Evolutionary conservation across 345 rosid species (phyloP), one percentile per base, ranked within the genome.

Genomic region (Lagerstroemia speciosa): DNA sequence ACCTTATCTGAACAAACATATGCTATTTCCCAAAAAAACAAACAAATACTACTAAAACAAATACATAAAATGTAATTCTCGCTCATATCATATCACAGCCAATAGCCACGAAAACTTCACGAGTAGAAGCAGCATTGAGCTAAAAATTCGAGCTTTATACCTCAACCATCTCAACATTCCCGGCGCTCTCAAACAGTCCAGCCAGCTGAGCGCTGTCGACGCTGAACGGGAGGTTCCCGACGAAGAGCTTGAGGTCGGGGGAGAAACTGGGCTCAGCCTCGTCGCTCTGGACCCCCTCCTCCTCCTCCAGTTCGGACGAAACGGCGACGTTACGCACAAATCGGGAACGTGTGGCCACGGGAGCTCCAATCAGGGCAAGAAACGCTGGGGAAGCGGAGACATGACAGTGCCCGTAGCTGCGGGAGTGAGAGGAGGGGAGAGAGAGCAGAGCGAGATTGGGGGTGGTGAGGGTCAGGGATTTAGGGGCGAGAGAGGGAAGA

Each of bases 101-200:
- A 14, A 46, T 46, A 46, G 10, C 5, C 52, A 46, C 5, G 4
- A 14, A 12, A 14, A 46, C 14, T 12, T 17, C 52, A 14, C 22
- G 14, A 46, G 1, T 17, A 11, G 52, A 46, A 27, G 62, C 15
- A 57, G 17, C 2, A 57, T 16, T 8, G 26, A 14, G 26, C 16
- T 10, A 27, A 57, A 57, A 26, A 15, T 27, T 57, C 32, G 32
- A 27, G 31, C 31, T 10, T 19, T 5, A 32, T 85, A 93, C 97
- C 97, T 94, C 99, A 69, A 89, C 97, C 95, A 88, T 84, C 88
- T 94, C 90, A 64, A 94, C 97, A 77, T 81, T 89, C 37, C 97
- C 99, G 33, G 85, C 96, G 67, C 68, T 71, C 69, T 83, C 91
- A 62, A 94, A 94, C 71, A 94, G 71, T 36, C 70, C 86, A 58